Conservation (phyloP, 441 rosid species). For the Pelargonium exstipulatum region DNA sequence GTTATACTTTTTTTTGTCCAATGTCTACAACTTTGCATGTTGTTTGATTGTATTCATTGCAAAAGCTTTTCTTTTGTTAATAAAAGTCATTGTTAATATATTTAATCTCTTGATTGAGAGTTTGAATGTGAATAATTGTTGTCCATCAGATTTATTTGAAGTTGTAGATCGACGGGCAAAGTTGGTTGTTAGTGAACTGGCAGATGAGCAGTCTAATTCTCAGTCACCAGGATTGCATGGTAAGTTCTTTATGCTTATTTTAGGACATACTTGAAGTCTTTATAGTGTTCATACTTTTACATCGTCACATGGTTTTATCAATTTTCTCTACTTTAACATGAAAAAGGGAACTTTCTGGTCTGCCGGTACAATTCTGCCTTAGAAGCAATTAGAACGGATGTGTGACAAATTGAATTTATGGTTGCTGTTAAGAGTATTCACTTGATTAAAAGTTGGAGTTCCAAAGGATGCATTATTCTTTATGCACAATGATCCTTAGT, state of each 20-base stretch:
- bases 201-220: slow-evolving; percentile 68
- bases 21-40: slow-evolving; percentile 3
- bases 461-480: no score
- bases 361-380: no score
- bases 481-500: no score
- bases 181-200: slow-evolving; percentile 76
- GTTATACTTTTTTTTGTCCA: not conserved
- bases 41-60: not conserved
- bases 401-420: no score
- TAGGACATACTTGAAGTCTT: not conserved
- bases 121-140: not conserved
- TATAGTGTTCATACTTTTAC: not conserved
- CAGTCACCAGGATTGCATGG: slow-evolving; percentile 47
- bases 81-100: not conserved
- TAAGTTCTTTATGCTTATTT: not conserved
- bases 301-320: not conserved
- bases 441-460: no score
- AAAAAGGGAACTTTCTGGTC: not conserved
- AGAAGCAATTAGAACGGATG: no score
- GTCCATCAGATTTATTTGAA: slow-evolving; percentile 71
- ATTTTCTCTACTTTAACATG: not conserved
- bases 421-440: no score
- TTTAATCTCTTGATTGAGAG: not conserved
- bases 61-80: not conserved
- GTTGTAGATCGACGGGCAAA: slow-evolving; percentile 96